phyloP scores from a whole-genome alignment of 495 filamentous ascomycete genomes.

The Neurospora sp. region DNA sequence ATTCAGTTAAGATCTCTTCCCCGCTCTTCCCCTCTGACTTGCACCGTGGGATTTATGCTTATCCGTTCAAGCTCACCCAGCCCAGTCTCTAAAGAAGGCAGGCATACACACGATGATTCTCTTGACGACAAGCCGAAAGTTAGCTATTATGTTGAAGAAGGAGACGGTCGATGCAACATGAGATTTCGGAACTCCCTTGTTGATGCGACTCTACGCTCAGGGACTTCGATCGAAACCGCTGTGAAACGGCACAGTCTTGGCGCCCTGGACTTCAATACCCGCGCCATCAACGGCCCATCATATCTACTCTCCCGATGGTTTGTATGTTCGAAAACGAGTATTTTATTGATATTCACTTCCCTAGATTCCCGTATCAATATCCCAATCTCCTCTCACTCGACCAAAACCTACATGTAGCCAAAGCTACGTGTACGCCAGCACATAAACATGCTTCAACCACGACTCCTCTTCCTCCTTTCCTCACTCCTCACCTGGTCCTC shows the following conservation, averaged over 20 bases:
- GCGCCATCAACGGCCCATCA: neutral
- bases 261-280: neutral
- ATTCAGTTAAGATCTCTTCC: neutral
- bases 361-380: no score
- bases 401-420: no score
- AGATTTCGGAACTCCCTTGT: neutral
- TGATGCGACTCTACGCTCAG: neutral
- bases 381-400: no score
- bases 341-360: no score
- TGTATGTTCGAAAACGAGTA: neutral
- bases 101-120: no score
- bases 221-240: neutral
- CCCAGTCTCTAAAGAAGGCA: no score
- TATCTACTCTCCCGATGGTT: neutral
- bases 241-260: neutral
- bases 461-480: neutral
- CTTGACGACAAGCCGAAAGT: no score
- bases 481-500: conserved; percentile 1
- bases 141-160: no score
- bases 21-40: neutral
- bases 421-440: no score
- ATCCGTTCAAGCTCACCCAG: neutral
- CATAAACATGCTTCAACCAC: neutral
- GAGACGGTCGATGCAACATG: neutral
- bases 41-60: neutral